These are phyloP conservation scores for Neonectria hederae DNA, from an alignment of 2,329 filamentous ascomycete genomes.

Conservation along the genomic window DNA sequence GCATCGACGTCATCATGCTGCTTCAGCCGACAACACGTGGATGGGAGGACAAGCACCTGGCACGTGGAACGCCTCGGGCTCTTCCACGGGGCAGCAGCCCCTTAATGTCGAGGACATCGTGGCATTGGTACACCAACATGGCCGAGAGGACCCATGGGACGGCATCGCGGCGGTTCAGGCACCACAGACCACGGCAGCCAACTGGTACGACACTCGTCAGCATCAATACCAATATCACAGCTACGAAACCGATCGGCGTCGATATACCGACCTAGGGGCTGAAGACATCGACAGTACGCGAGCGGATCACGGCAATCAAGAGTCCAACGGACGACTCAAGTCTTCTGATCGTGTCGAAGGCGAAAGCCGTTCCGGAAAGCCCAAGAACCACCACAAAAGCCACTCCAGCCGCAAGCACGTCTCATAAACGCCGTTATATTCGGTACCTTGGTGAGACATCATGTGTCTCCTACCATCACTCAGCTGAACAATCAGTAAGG, in stretches of 20 bases:
- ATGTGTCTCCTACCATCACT: not conserved
- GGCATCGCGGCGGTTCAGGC: conserved; percentile 6
- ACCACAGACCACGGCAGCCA: not conserved
- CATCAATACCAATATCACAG: not conserved
- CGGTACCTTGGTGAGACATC: not conserved
- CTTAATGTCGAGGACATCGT: conserved; percentile 3
- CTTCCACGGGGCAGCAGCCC: not conserved
- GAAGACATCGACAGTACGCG: conserved; percentile 1
- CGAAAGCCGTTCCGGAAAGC: not conserved
- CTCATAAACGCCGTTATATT: not conserved
- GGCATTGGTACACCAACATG: conserved; percentile 14
- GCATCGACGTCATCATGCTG: conserved; percentile 5
- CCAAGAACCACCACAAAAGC: conserved; percentile 5
- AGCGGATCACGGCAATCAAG: conserved; percentile 8
- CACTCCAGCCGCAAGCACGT: conserved; percentile 6
- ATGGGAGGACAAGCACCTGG: not conserved
- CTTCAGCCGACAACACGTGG: not conserved
- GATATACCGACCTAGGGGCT: not conserved
- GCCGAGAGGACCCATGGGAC: conserved; percentile 18
- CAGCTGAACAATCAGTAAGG: conserved; percentile 6
- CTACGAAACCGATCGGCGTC: not conserved
- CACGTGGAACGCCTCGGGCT: not conserved
- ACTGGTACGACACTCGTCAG: not conserved
- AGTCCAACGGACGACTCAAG: not conserved
- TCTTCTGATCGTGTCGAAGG: conserved; percentile 3